Evolutionary conservation across 2,329 filamentous ascomycete species (phyloP), one percentile per base, ranked within the genome.

Genomic region (Xylaria sp.): DNA sequence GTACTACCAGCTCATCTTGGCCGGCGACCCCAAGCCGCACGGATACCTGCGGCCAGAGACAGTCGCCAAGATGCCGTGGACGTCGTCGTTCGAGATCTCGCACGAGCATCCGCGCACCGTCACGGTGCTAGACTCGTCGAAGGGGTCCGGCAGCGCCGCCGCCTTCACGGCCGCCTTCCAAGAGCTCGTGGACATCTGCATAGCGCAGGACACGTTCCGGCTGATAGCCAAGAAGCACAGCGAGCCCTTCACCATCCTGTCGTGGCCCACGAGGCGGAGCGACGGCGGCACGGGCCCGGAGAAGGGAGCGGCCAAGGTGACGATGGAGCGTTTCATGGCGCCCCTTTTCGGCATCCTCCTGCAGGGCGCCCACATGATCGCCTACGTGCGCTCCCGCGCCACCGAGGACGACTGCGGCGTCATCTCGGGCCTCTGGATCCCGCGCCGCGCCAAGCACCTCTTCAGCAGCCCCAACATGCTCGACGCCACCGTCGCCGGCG

Each of bases 401-500:
- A 83, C 85, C 28, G 64, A 65, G 34, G 58, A 69, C 46, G 67
- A 69, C 60, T 48, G 15, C 74, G 81, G 52, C 80, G 79, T 77
- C 0, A 64, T 62, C 67, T 48, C 91, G 65, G 87, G 86, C 73
- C 83, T 94, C 36, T 94, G 92, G 92, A 84, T 92, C 2, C 89
- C 91, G 1, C 82, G 89, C 32, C 84, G 91, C 10, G 85, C 89
- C 23, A 82, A 80, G 58, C 87, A 83, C 23, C 90, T 93, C 77
- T 86, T 90, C 76, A 93, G 91, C 1, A 93, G 91, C 74, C 88
- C 88, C 1, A 85, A 88, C 1, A 89, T 91, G 86, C 83, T 94
- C 69, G 92, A 94, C 77, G 92, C 91, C 72, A 90, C 90, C 4
- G 91, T 93, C 9, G 92, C 91, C 0, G 92, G 92, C 1, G 92